phyloP scores from a whole-genome alignment of 164 flowering plant species.

The Liquidambar formosana region DNA sequence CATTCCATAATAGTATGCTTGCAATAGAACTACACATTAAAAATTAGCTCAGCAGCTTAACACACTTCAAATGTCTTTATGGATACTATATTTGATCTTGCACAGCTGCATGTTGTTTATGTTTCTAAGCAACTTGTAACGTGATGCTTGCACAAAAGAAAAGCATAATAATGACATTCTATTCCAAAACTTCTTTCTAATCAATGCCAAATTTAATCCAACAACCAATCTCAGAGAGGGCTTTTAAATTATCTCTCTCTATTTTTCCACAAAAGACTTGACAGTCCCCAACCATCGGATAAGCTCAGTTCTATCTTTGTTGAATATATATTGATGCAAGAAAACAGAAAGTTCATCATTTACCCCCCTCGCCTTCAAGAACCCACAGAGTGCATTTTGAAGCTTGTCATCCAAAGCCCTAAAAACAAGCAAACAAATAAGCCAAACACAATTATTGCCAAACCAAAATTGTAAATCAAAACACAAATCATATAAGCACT shows the following conservation, averaged over 20 bases:
- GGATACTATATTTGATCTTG: conserved; percentile 1
- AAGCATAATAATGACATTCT: not conserved
- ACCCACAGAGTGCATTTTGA: conserved; percentile 31
- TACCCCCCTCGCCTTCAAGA: conserved; percentile 48
- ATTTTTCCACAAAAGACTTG: conserved; percentile 34
- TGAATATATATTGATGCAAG: conserved; percentile 55
- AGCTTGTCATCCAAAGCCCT: conserved; percentile 37
- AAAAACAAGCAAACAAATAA: conserved; percentile 8
- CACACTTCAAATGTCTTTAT: not conserved
- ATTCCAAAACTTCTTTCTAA: not conserved
- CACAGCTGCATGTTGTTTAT: not conserved
- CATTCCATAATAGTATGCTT: too few relatives aligned
- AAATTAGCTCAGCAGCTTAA: not conserved
- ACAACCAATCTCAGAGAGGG: not conserved
- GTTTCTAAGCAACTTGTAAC: not conserved
- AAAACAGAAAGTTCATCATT: conserved; percentile 41
- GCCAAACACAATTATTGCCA: not conserved
- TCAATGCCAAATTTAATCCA: not conserved
- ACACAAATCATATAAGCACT: not conserved
- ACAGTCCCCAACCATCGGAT: conserved; percentile 43
- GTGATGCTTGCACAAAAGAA: not conserved
- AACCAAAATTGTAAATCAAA: not conserved
- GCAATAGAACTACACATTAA: too few relatives aligned
- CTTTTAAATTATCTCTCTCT: conserved; percentile 8
- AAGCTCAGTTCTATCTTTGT: conserved; percentile 55